Percentiles rank a stretch among this genome's conserved stretches.
Conservation (phyloP, 768 basidiomycete species). For the Tremella yokohamensis region DNA sequence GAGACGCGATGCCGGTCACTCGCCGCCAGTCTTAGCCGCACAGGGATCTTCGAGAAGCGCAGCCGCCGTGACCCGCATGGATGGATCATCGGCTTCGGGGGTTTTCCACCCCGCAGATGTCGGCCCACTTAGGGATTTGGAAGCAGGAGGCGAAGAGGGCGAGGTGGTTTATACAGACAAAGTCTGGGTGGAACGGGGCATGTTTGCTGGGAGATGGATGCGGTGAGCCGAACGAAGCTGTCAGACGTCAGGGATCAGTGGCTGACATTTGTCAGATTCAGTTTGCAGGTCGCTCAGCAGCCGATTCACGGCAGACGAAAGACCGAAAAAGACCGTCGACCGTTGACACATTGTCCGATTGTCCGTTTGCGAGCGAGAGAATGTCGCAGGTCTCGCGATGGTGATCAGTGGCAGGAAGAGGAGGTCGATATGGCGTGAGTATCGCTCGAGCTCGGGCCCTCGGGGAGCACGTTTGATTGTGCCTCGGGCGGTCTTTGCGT, state of each 20-base stretch:
- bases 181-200: conserved; percentile 10
- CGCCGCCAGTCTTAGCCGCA: background rate
- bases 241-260: background rate
- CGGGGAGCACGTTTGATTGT: background rate
- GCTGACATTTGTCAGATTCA: conserved; percentile 19
- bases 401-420: conserved; percentile 28
- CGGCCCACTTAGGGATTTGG: too few species aligned
- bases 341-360: conserved; percentile 41
- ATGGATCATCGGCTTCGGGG: conserved; percentile 4
- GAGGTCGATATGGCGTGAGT: conserved; percentile 37
- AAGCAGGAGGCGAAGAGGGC: background rate
- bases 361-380: conserved; percentile 29
- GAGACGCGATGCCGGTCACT: background rate
- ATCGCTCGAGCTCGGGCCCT: too few species aligned
- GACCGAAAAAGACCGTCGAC: conserved; percentile 44
- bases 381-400: conserved; percentile 8
- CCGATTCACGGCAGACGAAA: conserved; percentile 38
- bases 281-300: conserved; percentile 33
- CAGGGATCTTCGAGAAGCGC: background rate
- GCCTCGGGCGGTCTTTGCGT: background rate
- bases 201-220: conserved; percentile 23
- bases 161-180: conserved; percentile 13
- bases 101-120: background rate
- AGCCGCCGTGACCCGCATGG: background rate
- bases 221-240: conserved; percentile 9